Evolutionary conservation across 106 monocot genomes (phyloP), one percentile per base, ranked within the genome.

Genomic region (Alisma plantagoaquatica): DNA sequence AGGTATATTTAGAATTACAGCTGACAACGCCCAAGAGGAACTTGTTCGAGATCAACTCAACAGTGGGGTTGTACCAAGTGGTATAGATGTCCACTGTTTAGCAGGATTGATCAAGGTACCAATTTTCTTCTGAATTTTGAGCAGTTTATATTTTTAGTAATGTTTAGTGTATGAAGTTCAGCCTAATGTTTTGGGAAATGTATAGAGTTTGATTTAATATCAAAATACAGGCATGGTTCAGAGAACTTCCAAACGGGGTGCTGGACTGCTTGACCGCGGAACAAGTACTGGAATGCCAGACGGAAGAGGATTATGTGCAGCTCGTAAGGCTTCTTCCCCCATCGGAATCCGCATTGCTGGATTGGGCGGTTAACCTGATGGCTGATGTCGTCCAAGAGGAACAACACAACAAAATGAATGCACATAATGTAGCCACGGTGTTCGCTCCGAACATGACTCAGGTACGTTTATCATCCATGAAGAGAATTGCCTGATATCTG

Each of bases 221-320:
- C n/a, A n/a, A n/a, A n/a, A n/a, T 45, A 46, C 58, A 94, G 88
- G 94, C 94, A 50, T 94, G 94, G 94, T 88, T 94, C 65, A 67
- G 94, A 56, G 94, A 94, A 73, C 78, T 94, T 14, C 94, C 94
- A 0, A 68, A 70, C 18, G 94, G 94, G 3, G 73, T 96, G 21
- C 69, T 88, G 6, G 94, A 96, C 59, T 64, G 75, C 1, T 58
- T 88, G 1, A 78, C 81, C 1, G 84, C 88, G 12, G 88, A 96
- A 23, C 80, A 81, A 57, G 88, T 96, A 49, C 73, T 88, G 88
- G 72, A 81, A n/a, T 96, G 88, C 31, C 77, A 88, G 55, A 75
- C 80, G 0, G 83, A 88, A 76, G 84, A 75, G 31, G 84, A 96
- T 5, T 88, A 77, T 44, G 59, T 64, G 44, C 69, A 59, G 31